phyloP scores from a whole-genome alignment of 805 yeast genomes.

The Scheffersomyces ergatensis region DNA sequence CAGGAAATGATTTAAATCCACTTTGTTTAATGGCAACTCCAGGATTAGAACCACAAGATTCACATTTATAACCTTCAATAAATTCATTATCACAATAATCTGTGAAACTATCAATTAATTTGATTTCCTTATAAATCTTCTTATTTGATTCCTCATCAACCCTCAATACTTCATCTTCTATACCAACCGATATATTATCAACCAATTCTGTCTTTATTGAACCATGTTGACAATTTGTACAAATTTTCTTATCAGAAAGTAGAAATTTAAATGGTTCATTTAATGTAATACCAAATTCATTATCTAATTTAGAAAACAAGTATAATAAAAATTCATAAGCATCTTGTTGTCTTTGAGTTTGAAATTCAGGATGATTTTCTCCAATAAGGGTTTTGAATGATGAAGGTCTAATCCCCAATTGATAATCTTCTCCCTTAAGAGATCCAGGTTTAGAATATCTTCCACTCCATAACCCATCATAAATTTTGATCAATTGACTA shows the following conservation, averaged over 20 bases:
- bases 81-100: slow-evolving; percentile 46
- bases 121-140: slow-evolving; percentile 46
- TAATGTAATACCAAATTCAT: slow-evolving; percentile 41
- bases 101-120: slow-evolving; percentile 49
- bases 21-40: slow-evolving; percentile 38
- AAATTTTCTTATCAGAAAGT: slow-evolving; percentile 59
- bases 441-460: slow-evolving; percentile 62
- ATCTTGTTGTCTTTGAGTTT: slow-evolving; percentile 89
- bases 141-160: slow-evolving; percentile 43
- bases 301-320: slow-evolving; percentile 61
- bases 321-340: slow-evolving; percentile 85
- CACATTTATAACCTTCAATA: slow-evolving; percentile 63
- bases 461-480: slow-evolving; percentile 77
- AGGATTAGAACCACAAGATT: slow-evolving; percentile 41
- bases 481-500: slow-evolving; percentile 76
- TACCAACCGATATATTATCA: slow-evolving; percentile 64
- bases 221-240: slow-evolving; percentile 59
- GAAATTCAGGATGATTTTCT: slow-evolving; percentile 74
- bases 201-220: slow-evolving; percentile 52
- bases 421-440: slow-evolving; percentile 49
- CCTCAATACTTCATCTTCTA: slow-evolving; percentile 39
- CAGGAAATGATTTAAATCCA: slow-evolving; percentile 64
- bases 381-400: slow-evolving; percentile 78
- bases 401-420: slow-evolving; percentile 73
- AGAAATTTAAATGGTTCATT: slow-evolving; percentile 62